Evolutionary conservation across 2,329 filamentous ascomycete species (phyloP).

Genomic region (Phialophora tarda): DNA sequence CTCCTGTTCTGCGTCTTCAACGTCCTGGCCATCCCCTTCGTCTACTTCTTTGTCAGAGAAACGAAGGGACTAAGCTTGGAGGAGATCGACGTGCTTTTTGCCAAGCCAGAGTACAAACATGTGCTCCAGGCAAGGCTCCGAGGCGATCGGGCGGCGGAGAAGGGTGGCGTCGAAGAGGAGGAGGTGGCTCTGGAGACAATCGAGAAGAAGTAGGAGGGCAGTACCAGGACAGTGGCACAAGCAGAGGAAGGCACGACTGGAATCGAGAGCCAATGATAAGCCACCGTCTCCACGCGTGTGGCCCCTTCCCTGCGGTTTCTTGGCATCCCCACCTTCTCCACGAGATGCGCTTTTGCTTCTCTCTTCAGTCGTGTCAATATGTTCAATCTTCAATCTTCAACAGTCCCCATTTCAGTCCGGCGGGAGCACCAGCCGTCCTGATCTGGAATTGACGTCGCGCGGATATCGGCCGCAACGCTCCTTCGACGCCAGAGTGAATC

Average conservation of each 20-base stretch:
- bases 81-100: constrained; percentile 63
- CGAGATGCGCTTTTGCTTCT: neutral
- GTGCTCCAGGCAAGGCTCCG: constrained; percentile 28
- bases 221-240: neutral
- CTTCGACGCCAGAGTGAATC: neutral
- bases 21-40: constrained; percentile 56
- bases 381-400: neutral
- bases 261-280: neutral
- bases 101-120: constrained; percentile 30
- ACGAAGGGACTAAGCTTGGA: constrained; percentile 60
- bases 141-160: constrained; percentile 23
- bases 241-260: neutral
- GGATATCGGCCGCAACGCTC: neutral
- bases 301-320: neutral
- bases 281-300: neutral
- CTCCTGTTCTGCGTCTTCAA: constrained; percentile 52
- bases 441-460: neutral
- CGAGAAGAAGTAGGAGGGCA: constrained; percentile 15
- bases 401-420: neutral
- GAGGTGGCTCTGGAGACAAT: constrained; percentile 18
- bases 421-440: neutral
- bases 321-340: constrained; percentile 1
- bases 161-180: constrained; percentile 9
- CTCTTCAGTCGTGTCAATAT: neutral
- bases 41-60: constrained; percentile 61